Evolutionary conservation across 2,329 filamentous ascomycete genomes (phyloP).

Genomic region (Epichloe aotearoae): DNA sequence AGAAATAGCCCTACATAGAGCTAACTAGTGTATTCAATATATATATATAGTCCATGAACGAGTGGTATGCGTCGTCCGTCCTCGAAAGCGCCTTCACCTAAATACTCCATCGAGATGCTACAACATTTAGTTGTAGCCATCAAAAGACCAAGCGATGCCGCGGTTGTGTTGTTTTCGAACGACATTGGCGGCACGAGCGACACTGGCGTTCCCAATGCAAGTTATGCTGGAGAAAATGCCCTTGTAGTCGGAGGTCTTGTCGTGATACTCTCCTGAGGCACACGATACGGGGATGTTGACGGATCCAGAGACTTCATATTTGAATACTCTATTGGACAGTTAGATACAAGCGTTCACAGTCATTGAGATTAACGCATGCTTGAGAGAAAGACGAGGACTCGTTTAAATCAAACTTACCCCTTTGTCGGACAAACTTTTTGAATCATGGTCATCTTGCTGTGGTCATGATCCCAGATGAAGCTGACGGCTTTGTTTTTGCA

Average conservation of each 20-base stretch:
- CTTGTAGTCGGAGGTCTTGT: not conserved
- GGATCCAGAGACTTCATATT: conserved; percentile 20
- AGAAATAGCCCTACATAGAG: too few relatives aligned
- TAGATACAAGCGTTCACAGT: not conserved
- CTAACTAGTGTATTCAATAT: too few relatives aligned
- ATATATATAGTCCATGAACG: too few relatives aligned
- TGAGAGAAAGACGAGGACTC: too few relatives aligned
- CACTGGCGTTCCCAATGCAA: not conserved
- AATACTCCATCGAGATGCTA: not conserved
- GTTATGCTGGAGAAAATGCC: conserved; percentile 4
- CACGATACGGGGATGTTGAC: conserved; percentile 9
- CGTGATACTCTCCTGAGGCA: not conserved
- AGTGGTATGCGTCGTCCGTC: too few relatives aligned
- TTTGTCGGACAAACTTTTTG: conserved; percentile 29
- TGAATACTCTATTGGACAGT: not conserved
- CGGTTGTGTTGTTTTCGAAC: not conserved
- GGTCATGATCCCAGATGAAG: conserved; percentile 27
- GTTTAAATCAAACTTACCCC: conserved; percentile 18
- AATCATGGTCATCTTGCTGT: conserved; percentile 25
- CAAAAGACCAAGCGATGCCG: conserved; percentile 4
- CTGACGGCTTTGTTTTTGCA: conserved; percentile 28
- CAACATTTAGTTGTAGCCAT: not conserved
- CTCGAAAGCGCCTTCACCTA: too few relatives aligned
- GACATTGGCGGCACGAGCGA: not conserved
- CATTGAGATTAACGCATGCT: too few relatives aligned